Base-by-base conservation (phyloP, 1,284 basidiomycete species). In the Rhodotorula sp. region DNA sequence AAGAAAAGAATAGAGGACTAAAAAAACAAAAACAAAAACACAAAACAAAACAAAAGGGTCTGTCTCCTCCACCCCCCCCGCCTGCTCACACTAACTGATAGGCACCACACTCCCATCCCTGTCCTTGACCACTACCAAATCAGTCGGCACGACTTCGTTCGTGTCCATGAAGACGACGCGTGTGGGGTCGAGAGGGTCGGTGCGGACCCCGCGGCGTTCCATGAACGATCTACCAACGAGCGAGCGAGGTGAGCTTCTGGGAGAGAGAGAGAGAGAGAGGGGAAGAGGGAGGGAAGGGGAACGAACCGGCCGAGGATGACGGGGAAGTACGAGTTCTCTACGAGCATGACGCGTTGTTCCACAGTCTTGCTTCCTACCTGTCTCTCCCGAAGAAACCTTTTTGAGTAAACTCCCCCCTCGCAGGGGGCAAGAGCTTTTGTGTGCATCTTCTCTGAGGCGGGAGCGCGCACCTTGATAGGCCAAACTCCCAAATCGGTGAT, bases 241-340 rank as follows among this genome's bases (percentile, higher is more conserved):
- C n/a, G n/a, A n/a, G n/a, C n/a, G 34, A 31, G 15, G 10, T 26
- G n/a, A 30, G 20, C 3, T 15, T 40, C 10, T 34, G 34, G 34
- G 40, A 16, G 20, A n/a, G 51, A 13, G 7, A 24, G n/a, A 10
- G 11, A 16, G 3, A 26, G n/a, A 18, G 37, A 44, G 15, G n/a
- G 26, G 18, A 34, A 44, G 40, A n/a, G 16, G 18, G 22, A 50
- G 51, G 22, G 53, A 20, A n/a, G 24, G n/a, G 16, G 30, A 22
- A 62, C 74, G 34, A 15, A 75, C 53, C 95, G 86, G 6, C 95
- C 95, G 4, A 99, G 85, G 28, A 98, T 91, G 59, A 97, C 92
- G 76, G 97, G 94, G 81, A 99, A 99, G 80, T 97, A 94, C 30
- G 89, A 88, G 80, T 97, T 94, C 80, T 99, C 95, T 15, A 90